Evolutionary conservation across 305 asterid species (phyloP).

Genomic region (Solanum chacoense): DNA sequence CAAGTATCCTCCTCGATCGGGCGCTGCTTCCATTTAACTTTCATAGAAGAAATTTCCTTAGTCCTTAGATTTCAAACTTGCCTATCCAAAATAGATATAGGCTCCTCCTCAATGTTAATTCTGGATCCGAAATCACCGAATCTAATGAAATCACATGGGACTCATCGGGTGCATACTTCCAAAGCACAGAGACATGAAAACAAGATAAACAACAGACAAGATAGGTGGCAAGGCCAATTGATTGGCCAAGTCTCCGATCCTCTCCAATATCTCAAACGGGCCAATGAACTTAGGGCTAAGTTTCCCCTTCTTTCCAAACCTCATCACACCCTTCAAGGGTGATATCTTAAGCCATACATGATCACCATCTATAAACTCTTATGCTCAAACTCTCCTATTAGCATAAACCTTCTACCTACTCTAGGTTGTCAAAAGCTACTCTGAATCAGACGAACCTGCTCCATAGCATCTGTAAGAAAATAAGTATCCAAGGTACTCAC

Average conservation of each 20-base stretch:
- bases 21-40: background rate
- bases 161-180: no score
- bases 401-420: background rate
- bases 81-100: no score
- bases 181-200: no score
- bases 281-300: background rate
- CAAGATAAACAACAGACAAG: no score
- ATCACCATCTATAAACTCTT: background rate
- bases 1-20: background rate
- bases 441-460: no score
- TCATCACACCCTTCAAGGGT: background rate
- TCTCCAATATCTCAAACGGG: background rate
- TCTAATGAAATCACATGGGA: no score
- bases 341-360: background rate
- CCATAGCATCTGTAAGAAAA: no score
- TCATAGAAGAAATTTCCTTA: background rate
- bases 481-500: background rate
- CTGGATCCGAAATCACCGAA: no score
- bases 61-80: no score
- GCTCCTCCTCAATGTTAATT: no score
- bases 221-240: background rate
- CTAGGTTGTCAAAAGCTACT: background rate
- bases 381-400: background rate
- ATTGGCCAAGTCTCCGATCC: background rate
- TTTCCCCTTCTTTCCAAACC: background rate